Conservation (phyloP, 1,139 yeast species). For the Sugiyamaella xylanicola region DNA sequence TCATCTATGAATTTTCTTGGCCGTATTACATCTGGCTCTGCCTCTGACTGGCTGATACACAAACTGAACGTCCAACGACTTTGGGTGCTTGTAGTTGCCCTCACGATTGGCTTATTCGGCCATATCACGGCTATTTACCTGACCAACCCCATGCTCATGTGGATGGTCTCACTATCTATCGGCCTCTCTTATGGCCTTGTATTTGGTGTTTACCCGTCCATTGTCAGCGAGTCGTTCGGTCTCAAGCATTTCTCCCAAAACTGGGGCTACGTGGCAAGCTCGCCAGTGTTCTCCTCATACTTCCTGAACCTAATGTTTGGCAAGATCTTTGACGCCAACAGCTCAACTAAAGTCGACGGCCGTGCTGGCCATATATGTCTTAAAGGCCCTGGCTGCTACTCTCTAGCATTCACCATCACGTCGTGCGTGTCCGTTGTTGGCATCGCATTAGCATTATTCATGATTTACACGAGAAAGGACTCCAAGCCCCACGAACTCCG, state of each 20-base stretch:
- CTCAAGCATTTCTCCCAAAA: conserved; percentile 68
- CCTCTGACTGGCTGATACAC: conserved; percentile 58
- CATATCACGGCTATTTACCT: conserved; percentile 35
- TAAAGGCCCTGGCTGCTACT: conserved; percentile 36
- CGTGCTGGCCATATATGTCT: conserved; percentile 32
- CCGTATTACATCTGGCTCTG: conserved; percentile 63
- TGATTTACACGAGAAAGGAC: conserved; percentile 29
- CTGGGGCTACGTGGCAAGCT: conserved; percentile 64
- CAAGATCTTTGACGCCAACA: conserved; percentile 39
- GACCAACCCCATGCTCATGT: conserved; percentile 44
- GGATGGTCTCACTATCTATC: conserved; percentile 55
- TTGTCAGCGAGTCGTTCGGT: conserved; percentile 72
- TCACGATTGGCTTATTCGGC: conserved; percentile 44
- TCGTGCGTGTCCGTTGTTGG: conserved; percentile 46
- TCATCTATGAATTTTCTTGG: conserved; percentile 67
- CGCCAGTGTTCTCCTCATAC: conserved; percentile 42
- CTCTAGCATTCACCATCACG: conserved; percentile 34
- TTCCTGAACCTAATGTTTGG: conserved; percentile 42
- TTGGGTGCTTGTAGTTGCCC: conserved; percentile 64
- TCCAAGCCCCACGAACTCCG: conserved; percentile 10
- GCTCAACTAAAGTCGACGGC: conserved; percentile 24
- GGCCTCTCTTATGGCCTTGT: conserved; percentile 75
- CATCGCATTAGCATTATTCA: conserved; percentile 36
- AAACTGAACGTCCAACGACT: conserved; percentile 57
- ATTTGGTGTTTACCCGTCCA: conserved; percentile 77